These are phyloP conservation scores for Solanum etuberosum DNA, from an alignment of 257 asterid species.

Conservation along the genomic window DNA sequence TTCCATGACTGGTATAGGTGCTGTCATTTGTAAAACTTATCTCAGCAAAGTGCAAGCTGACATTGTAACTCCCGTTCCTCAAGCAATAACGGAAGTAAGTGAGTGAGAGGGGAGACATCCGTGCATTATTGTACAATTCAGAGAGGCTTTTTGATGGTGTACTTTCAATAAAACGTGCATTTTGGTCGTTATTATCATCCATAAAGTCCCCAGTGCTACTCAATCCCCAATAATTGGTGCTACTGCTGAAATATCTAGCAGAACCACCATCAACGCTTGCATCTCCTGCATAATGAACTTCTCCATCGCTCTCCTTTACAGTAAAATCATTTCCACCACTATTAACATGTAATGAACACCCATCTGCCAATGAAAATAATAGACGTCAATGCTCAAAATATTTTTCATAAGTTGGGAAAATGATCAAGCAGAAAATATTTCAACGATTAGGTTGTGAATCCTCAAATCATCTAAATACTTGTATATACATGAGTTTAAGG, in stretches of 20 bases:
- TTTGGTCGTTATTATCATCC: slow-evolving; percentile 48
- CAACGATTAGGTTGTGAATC: background rate
- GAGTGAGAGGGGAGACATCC: slow-evolving; percentile 71
- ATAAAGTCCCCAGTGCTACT: slow-evolving; percentile 84
- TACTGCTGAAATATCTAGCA: slow-evolving; percentile 29
- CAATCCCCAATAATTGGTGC: slow-evolving; percentile 55
- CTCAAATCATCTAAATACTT: background rate
- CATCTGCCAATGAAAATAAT: slow-evolving; percentile 34
- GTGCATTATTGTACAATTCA: slow-evolving; percentile 57
- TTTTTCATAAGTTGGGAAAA: background rate
- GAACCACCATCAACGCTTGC: slow-evolving; percentile 40
- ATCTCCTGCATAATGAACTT: slow-evolving; percentile 63
- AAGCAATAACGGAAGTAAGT: slow-evolving; percentile 73
- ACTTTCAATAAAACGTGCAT: slow-evolving; percentile 30
- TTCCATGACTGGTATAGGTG: slow-evolving; percentile 63
- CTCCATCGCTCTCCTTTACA: slow-evolving; percentile 23
- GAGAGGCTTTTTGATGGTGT: slow-evolving; percentile 25
- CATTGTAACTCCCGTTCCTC: slow-evolving; percentile 71
- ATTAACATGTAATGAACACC: slow-evolving; percentile 69
- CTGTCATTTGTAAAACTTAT: slow-evolving; percentile 47
- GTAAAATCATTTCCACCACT: slow-evolving; percentile 63
- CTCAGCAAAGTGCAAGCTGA: slow-evolving; percentile 74
- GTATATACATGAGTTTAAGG: background rate
- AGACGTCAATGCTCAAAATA: background rate
- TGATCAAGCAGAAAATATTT: background rate